These are phyloP conservation scores for Monascus purpureus DNA, from an alignment of 495 filamentous ascomycete genomes.

Conservation along the genomic window DNA sequence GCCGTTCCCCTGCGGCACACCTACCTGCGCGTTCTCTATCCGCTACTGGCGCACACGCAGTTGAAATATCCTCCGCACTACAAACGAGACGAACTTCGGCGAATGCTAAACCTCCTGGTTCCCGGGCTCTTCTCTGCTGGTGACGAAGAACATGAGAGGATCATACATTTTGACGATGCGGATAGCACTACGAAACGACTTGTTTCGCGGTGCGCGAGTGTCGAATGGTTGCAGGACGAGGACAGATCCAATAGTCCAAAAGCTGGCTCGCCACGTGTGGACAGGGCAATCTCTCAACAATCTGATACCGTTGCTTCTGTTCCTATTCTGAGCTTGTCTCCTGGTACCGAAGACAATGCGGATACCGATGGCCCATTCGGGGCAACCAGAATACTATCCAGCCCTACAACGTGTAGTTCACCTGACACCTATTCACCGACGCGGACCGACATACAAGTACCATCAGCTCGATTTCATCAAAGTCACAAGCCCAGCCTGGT, in stretches of 20 bases:
- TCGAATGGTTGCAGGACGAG: conserved; percentile 59
- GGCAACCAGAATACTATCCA: conserved; percentile 17
- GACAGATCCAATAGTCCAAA: conserved; percentile 13
- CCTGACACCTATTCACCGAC: conserved; percentile 17
- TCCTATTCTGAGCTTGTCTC: conserved; percentile 1
- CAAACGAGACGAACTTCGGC: conserved; percentile 75
- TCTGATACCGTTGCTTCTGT: conserved; percentile 1
- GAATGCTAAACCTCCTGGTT: conserved; percentile 53
- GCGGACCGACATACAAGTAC: conserved; percentile 4
- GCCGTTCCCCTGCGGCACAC: conserved; percentile 74
- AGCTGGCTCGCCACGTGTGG: neutral
- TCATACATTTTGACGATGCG: conserved; percentile 74
- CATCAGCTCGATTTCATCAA: neutral
- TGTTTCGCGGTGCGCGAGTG: conserved; percentile 64
- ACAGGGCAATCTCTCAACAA: conserved; percentile 1
- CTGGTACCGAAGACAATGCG: conserved; percentile 6
- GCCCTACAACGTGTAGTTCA: conserved; percentile 30
- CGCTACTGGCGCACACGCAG: conserved; percentile 81
- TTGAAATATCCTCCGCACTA: conserved; percentile 74
- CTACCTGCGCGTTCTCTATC: conserved; percentile 92
- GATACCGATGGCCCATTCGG: conserved; percentile 15
- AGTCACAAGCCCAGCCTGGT: conserved; percentile 12
- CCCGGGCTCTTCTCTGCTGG: conserved; percentile 22
- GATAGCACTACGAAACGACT: conserved; percentile 83
- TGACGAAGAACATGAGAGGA: conserved; percentile 27